A percentile compares a stretch with the other conserved stretches of the same genome.
Evolutionary conservation across 1,139 yeast species (phyloP).

Genomic region (Yamadazyma atmosphaerica): DNA sequence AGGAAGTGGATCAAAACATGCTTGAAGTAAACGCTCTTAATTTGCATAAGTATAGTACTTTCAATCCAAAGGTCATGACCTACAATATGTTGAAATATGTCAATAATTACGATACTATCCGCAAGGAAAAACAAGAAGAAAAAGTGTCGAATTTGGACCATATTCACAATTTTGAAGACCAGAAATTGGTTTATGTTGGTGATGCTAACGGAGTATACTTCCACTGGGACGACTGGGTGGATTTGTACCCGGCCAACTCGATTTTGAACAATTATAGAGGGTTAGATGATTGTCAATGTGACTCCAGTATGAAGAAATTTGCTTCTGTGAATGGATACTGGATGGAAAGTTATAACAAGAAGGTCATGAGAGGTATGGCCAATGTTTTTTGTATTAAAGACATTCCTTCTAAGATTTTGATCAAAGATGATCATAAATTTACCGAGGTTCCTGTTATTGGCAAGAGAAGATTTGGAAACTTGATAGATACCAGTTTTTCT

Average conservation of each 20-base stretch:
- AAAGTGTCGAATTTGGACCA: not conserved
- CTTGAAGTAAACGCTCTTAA: constrained; percentile 26
- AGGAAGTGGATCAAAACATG: constrained; percentile 22
- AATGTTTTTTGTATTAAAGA: constrained; percentile 35
- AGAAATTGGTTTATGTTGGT: constrained; percentile 11
- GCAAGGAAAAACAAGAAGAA: not conserved
- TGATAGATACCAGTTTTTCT: constrained; percentile 10
- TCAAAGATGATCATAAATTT: constrained; percentile 26
- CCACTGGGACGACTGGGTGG: constrained; percentile 50
- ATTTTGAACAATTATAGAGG: constrained; percentile 21
- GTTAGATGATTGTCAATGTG: constrained; percentile 25
- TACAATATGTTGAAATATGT: constrained; percentile 21
- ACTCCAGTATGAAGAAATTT: constrained; percentile 19
- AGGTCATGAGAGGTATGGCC: constrained; percentile 36
- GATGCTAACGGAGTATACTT: constrained; percentile 26
- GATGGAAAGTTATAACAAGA: constrained; percentile 35
- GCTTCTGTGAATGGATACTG: constrained; percentile 36
- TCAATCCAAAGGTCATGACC: constrained; percentile 32
- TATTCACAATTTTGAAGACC: not conserved
- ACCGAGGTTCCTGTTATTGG: constrained; percentile 33
- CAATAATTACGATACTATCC: constrained; percentile 4
- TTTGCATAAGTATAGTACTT: constrained; percentile 22
- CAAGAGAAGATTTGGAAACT: constrained; percentile 25
- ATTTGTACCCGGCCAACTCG: constrained; percentile 26
- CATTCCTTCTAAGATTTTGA: constrained; percentile 28